These are phyloP conservation scores for Cicer yamashitae DNA, from an alignment of 306 rosid genomes.

Conservation along the genomic window DNA sequence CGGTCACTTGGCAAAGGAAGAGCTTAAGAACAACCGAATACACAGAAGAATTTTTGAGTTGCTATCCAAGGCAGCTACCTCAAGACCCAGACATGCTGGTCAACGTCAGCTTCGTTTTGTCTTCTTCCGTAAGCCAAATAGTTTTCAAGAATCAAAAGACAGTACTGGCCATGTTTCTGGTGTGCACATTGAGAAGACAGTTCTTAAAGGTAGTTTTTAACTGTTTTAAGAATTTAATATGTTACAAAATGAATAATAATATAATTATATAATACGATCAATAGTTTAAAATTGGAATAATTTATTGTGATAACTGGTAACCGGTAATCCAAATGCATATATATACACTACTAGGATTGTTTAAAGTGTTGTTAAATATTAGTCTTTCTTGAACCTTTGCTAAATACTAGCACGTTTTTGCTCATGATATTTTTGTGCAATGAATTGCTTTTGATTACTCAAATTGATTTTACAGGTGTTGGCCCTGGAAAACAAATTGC, in stretches of 20 bases:
- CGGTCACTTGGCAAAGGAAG: constrained; percentile 77
- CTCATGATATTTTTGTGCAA: constrained; percentile 24
- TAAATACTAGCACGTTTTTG: constrained; percentile 5
- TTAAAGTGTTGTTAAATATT: constrained; percentile 17
- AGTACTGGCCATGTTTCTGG: constrained; percentile 64
- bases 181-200: constrained; percentile 77
- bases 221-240: constrained; percentile 17
- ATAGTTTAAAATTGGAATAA: constrained; percentile 4
- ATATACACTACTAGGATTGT: constrained; percentile 7
- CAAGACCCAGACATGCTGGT: constrained; percentile 54
- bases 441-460: constrained; percentile 31
- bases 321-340: background rate
- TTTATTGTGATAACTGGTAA: constrained; percentile 5
- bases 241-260: background rate
- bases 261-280: constrained; percentile 13
- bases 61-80: constrained; percentile 76
- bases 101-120: constrained; percentile 79
- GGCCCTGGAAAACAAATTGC: constrained; percentile 81
- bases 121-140: constrained; percentile 79
- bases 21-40: constrained; percentile 79
- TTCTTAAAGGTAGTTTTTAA: constrained; percentile 62
- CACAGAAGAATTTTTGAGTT: constrained; percentile 82
- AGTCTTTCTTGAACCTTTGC: constrained; percentile 27
- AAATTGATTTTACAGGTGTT: constrained; percentile 59
- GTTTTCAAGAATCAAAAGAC: constrained; percentile 66